Evolutionary conservation across 108 stramenopile genomes (phyloP), one percentile per base, ranked within the genome.

Genomic region (Bacterosira constricta): DNA sequence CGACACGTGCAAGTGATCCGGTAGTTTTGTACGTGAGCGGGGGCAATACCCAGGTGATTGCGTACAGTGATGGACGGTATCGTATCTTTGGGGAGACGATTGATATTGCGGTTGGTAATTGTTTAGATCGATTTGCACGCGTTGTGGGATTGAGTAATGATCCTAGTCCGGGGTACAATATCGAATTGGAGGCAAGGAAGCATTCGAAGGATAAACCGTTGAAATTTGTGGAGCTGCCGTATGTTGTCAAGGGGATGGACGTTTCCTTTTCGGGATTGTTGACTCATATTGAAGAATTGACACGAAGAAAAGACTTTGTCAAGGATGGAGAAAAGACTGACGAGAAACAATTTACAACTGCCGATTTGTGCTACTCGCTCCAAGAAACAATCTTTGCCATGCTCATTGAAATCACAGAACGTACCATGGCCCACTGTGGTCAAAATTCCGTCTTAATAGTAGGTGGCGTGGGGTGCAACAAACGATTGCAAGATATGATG

Each of bases 241-340:
- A 99, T 78, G 90, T 88, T 3, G 99, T 99, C 57, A 99, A 99
- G 85, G 99, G 99, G 39, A 99, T 99, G 99, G 99, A 99, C 72
- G 97, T 99, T 8, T 87, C 88, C 27, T 52, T 52, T 26, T 81
- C 80, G 11, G 89, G 89, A 13, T 81, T 87, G 25, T 69, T 87
- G 58, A 87, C 89, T 15, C 45, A 71, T 35, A 76, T 86, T 17
- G 84, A 86, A 72, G 62, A 81, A 47, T 26, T 86, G 18, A 88
- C 80, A 31, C 81, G 76, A 62, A 83, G 77, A 34, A 73, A 80
- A 56, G 47, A 91, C 7, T 59, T 76, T 29, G 56, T 77, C 2
- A 61, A 66, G 15, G 58, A 59, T 29, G 86, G 80, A 0, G 32
- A 45, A 25, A 51, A 26, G 13, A 31, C 57, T 17, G 56, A 44